Percentiles rank a stretch among this genome's conserved stretches.
These are phyloP conservation scores for Polytrichum formosum DNA, from an alignment of 225 moss, liverwort and hornwort species.

Conservation along the genomic window DNA sequence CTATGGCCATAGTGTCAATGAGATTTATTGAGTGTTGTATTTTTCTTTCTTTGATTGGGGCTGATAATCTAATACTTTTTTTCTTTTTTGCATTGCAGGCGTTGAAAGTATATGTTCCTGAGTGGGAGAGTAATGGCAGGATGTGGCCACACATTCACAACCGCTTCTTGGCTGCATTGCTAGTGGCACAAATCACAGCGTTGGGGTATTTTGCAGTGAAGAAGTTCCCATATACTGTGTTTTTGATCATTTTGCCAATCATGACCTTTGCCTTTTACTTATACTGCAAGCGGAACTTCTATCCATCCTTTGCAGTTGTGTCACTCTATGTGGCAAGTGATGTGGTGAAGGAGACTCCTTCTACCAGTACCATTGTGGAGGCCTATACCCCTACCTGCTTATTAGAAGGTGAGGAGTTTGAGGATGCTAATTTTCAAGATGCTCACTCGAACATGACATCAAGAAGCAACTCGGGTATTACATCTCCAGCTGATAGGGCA, in stretches of 20 bases:
- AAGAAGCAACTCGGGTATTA: slow-evolving; percentile 2
- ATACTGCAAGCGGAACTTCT: slow-evolving; percentile 33
- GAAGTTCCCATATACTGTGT: slow-evolving; percentile 43
- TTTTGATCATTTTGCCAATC: slow-evolving; percentile 51
- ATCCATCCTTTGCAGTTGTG: slow-evolving; percentile 51
- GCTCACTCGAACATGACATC: slow-evolving; percentile 7
- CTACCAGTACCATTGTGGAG: slow-evolving; percentile 40
- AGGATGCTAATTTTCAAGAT: slow-evolving; percentile 15
- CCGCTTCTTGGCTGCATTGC: slow-evolving; percentile 58
- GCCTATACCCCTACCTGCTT: slow-evolving; percentile 72
- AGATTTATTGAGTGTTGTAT: background rate
- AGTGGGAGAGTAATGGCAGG: slow-evolving; percentile 76
- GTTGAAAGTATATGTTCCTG: slow-evolving; percentile 70
- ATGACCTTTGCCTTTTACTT: slow-evolving; percentile 40
- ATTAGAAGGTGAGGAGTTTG: slow-evolving; percentile 28
- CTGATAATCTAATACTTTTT: no score
- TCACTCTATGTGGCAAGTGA: slow-evolving; percentile 51
- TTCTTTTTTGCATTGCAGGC: slow-evolving; percentile 35
- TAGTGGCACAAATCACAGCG: slow-evolving; percentile 66
- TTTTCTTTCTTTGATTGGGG: background rate
- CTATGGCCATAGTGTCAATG: background rate
- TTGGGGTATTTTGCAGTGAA: slow-evolving; percentile 70
- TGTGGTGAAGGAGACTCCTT: slow-evolving; percentile 40
- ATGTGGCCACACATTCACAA: slow-evolving; percentile 87
- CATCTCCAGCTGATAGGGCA: background rate